Conservation (phyloP, 164 flowering plant species). For the Platanus orientalis region DNA sequence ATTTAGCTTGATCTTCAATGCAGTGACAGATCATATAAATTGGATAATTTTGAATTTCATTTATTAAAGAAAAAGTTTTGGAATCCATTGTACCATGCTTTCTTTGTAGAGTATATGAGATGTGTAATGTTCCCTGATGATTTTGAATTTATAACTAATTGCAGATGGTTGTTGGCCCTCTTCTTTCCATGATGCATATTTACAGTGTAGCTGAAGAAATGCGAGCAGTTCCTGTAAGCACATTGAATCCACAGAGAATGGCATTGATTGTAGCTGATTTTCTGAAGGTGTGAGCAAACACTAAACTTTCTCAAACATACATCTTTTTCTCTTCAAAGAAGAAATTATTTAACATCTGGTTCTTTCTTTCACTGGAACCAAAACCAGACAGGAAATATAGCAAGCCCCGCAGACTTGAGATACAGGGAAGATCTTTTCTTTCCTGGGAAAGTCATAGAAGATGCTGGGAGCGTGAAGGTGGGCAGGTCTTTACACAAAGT, state of each 20-base stretch:
- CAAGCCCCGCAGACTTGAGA: conserved; percentile 88
- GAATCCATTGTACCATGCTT: background rate
- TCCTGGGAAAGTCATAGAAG: conserved; percentile 71
- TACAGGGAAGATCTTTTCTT: conserved; percentile 78
- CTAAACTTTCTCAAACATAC: background rate
- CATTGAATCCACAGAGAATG: conserved; percentile 91
- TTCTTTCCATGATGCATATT: conserved; percentile 53
- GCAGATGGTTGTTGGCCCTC: conserved; percentile 62
- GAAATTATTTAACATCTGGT: background rate
- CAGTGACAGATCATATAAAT: background rate
- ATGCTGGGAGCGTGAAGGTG: conserved; percentile 80
- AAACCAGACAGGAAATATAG: conserved; percentile 58
- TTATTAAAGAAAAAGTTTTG: background rate
- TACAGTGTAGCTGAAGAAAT: conserved; percentile 66
- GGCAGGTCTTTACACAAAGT: conserved; percentile 59
- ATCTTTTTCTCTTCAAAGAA: too few species aligned
- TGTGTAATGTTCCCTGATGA: background rate
- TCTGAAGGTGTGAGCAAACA: conserved; percentile 47
- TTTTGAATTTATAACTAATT: conserved; percentile 10
- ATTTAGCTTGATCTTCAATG: background rate
- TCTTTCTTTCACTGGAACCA: background rate
- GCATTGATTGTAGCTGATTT: conserved; percentile 84
- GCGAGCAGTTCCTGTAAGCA: conserved; percentile 87
- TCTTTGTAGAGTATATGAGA: background rate
- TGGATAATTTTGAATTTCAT: background rate